A percentile compares a stretch with the other conserved stretches of the same genome.
Conservation (phyloP, 2,329 filamentous ascomycete genomes). For the Cyclaneusma minus region DNA sequence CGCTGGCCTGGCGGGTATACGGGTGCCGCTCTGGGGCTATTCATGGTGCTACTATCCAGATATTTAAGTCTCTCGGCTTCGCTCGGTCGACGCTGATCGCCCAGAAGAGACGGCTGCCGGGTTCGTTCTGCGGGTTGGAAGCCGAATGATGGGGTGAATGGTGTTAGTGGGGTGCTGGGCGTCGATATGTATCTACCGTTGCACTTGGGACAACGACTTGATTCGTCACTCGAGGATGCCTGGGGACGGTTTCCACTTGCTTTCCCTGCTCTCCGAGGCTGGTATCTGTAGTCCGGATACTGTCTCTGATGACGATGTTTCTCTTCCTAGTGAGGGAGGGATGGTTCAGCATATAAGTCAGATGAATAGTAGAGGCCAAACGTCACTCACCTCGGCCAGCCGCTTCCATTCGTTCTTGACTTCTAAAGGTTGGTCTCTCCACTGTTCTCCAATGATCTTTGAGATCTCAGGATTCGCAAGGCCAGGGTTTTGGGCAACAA, state of each 20-base stretch:
- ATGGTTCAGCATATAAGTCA: conserved; percentile 7
- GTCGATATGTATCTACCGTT: conserved; percentile 33
- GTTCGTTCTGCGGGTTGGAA: conserved; percentile 4
- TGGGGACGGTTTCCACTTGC: conserved; percentile 9
- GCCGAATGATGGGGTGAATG: conserved; percentile 10
- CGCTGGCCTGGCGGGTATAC: conserved; percentile 9
- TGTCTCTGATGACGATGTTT: conserved; percentile 77
- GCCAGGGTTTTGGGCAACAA: conserved; percentile 71
- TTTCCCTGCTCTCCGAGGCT: conserved; percentile 37
- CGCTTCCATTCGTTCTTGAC: conserved; percentile 77
- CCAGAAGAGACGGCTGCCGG: too few relatives aligned
- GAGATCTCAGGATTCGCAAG: conserved; percentile 92
- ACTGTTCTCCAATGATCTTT: conserved; percentile 90
- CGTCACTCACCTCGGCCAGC: conserved; percentile 53
- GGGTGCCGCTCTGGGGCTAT: conserved; percentile 10
- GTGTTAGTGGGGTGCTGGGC: conserved; percentile 17
- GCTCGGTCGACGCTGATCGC: conserved; percentile 3
- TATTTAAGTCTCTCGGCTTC: conserved; percentile 11
- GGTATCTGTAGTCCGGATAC: conserved; percentile 90
- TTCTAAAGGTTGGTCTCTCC: conserved; percentile 61
- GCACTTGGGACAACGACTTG: conserved; percentile 53
- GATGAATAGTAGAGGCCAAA: conserved; percentile 4
- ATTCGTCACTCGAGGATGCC: conserved; percentile 26
- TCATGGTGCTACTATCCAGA: conserved; percentile 12
- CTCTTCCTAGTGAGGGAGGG: conserved; percentile 45